Base-by-base conservation (phyloP, 2,329 filamentous ascomycete species). In the Trichoderma semiorbis region DNA sequence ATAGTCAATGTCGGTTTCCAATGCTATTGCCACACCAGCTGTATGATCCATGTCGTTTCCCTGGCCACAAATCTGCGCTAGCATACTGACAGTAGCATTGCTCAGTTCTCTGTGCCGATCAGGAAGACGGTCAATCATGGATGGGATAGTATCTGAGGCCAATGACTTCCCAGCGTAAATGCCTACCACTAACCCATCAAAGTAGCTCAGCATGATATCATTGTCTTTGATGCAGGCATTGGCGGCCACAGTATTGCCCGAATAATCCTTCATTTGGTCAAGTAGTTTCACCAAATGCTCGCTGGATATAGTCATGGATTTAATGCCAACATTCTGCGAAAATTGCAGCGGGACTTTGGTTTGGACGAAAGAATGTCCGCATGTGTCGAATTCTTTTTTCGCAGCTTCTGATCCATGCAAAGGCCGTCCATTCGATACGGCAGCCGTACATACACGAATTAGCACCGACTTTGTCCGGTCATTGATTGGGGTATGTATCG, bases 371-470 rank as follows among this genome's bases (percentile, higher is more conserved):
- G 57, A 36, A 14, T 34, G 8, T 14, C 57, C 30, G n/a, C 57
- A 61, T 6, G 30, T 21, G 11, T 24, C 57, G 6, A 32, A 5
- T 8, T 60, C n/a, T 4, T 11, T 16, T 18, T 60, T 60, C 11
- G 18, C 30, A 34, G n/a, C 8, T 11, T 21, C 28, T 3, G 57
- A 24, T 14, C 4, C 18, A 14, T 12, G 28, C 1, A 16, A 30
- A 34, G 57, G 32, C 5, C 5, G 0, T 32, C 12, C 30, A 14
- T 21, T 28, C 12, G 11, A 32, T 16, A 21, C 7, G 3, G 47
- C 43, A 30, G 62, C 39, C 12, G 68, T 63, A 12, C 68, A 70
- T 28, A 47, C 43, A n/a, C 69, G 69, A 43, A 64, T 70, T n/a
- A 70, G 14, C 16, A 70, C 61, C 2, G 69, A 30, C 7, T 43